Conservation (phyloP, 371 early-diverging fungal genomes). For the Rhizopus microsporus region DNA sequence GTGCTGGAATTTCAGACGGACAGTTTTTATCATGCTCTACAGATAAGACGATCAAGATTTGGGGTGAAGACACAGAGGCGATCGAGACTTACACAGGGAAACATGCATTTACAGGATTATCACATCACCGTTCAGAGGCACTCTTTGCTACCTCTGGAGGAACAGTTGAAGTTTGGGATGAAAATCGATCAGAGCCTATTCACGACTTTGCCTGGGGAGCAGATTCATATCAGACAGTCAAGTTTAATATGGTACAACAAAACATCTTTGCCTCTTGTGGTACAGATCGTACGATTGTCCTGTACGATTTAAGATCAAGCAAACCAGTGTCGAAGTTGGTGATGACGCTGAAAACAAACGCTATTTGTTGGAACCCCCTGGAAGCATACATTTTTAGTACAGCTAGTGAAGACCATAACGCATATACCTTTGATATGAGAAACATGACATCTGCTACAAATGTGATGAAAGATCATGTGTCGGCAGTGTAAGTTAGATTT, state of each 20-base stretch:
- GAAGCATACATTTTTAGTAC: conserved; percentile 92
- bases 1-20: conserved; percentile 63
- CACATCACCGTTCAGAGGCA: conserved; percentile 81
- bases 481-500: conserved; percentile 77
- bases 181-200: conserved; percentile 83
- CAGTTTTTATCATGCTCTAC: conserved; percentile 85
- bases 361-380: conserved; percentile 98
- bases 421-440: conserved; percentile 97
- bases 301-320: conserved; percentile 90
- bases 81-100: conserved; percentile 77
- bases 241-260: conserved; percentile 93
- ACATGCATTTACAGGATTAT: conserved; percentile 75
- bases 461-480: conserved; percentile 94
- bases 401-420: conserved; percentile 95
- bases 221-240: conserved; percentile 90
- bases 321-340: conserved; percentile 79
- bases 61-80: conserved; percentile 65
- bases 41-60: conserved; percentile 88
- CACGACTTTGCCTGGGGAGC: conserved; percentile 88
- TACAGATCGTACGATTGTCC: conserved; percentile 88
- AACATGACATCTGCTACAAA: conserved; percentile 82
- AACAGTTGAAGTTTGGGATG: conserved; percentile 93
- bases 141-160: conserved; percentile 89
- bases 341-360: conserved; percentile 82
- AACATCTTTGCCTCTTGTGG: conserved; percentile 90